These are phyloP conservation scores for Colletotrichum agaves DNA, from an alignment of 2,329 filamentous ascomycete species.

Conservation along the genomic window DNA sequence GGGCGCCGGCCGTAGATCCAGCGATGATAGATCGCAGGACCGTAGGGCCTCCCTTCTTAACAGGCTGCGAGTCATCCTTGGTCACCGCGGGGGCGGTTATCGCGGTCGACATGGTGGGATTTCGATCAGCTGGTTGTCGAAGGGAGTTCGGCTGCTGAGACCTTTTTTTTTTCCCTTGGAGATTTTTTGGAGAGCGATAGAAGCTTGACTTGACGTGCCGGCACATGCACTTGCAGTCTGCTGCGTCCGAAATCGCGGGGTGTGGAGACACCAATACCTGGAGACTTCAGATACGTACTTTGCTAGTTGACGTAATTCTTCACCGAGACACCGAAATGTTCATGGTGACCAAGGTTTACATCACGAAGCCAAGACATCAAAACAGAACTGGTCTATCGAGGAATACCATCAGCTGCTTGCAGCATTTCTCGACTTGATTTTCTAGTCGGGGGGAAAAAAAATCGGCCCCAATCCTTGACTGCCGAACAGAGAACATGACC, in stretches of 20 bases:
- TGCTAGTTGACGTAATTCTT: constrained; percentile 22
- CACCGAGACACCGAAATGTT: constrained; percentile 1
- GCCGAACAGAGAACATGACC: too few species aligned
- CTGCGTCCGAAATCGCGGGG: constrained; percentile 37
- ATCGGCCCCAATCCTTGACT: too few species aligned
- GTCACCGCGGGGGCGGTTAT: constrained; percentile 39
- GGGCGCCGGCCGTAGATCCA: constrained; percentile 90
- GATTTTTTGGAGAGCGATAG: constrained; percentile 6
- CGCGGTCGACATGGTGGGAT: constrained; percentile 30
- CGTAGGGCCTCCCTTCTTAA: constrained; percentile 70
- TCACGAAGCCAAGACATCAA: too few species aligned
- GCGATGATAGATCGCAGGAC: constrained; percentile 90
- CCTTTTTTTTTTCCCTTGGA: not conserved
- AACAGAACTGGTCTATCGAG: too few species aligned
- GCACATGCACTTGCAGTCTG: not conserved
- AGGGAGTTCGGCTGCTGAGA: not conserved
- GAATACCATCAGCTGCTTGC: too few species aligned
- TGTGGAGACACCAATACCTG: constrained; percentile 18
- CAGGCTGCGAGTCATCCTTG: constrained; percentile 42
- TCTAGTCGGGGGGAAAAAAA: too few species aligned
- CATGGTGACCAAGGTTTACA: not conserved
- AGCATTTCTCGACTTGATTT: too few species aligned
- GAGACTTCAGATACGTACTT: constrained; percentile 8
- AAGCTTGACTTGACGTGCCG: constrained; percentile 31
- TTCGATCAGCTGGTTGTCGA: constrained; percentile 16